A percentile compares a stretch with the other conserved stretches of the same genome.
These are phyloP conservation scores for Entamoeba moshkovskii DNA, from an alignment of 208 protist species.

Conservation along the genomic window DNA sequence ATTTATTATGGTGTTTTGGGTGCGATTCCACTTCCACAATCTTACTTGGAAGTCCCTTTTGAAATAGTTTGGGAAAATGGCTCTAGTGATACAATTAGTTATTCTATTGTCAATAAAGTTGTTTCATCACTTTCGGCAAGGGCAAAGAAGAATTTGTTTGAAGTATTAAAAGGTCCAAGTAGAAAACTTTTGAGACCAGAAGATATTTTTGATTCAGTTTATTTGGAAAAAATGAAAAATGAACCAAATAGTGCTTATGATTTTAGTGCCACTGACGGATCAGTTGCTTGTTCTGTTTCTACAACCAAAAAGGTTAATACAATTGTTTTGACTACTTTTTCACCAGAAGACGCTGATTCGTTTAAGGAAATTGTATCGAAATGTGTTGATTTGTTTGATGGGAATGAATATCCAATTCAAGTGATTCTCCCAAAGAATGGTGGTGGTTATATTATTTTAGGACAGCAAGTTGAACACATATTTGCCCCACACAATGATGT, in stretches of 20 bases:
- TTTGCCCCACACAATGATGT: not conserved
- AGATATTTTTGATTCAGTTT: not conserved
- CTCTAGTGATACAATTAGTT: not conserved
- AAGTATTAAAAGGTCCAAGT: not conserved
- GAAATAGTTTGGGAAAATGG: not conserved
- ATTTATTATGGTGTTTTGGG: not conserved
- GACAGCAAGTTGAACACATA: not conserved
- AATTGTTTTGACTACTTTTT: not conserved
- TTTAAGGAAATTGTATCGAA: not conserved
- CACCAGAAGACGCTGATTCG: not conserved
- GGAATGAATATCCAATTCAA: not conserved
- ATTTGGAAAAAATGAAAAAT: not conserved
- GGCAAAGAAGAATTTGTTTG: not conserved
- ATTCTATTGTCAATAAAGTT: not conserved
- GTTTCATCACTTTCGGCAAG: not conserved
- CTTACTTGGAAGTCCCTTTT: not conserved
- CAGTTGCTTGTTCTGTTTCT: not conserved
- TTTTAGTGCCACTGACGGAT: not conserved
- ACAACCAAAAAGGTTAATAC: not conserved
- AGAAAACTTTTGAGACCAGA: not conserved
- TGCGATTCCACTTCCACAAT: not conserved
- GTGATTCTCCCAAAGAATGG: not conserved
- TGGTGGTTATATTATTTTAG: not conserved
- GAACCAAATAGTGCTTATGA: not conserved
- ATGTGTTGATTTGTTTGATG: not conserved